phyloP scores from a whole-genome alignment of 345 rosid genomes.

The Arabidopsis arenosa region DNA sequence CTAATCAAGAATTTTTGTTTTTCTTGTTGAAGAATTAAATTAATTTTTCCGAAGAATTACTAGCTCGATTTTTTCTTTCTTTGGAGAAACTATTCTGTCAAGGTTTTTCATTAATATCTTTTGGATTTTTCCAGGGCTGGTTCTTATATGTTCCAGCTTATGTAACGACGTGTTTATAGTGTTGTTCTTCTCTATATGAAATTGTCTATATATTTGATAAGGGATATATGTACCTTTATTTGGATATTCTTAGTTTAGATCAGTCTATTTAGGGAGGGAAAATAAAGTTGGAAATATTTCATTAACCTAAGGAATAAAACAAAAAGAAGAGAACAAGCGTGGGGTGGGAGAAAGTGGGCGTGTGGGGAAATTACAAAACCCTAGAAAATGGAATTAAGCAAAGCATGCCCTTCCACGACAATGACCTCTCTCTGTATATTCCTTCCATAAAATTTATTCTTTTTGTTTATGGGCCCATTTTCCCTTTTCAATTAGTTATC shows the following conservation, averaged over 20 bases:
- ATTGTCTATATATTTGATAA: too few relatives aligned
- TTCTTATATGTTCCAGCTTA: background rate
- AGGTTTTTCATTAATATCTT: too few relatives aligned
- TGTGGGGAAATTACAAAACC: conserved; percentile 37
- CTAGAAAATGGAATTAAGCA: conserved; percentile 43
- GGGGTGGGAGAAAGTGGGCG: conserved; percentile 27
- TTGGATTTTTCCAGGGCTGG: background rate
- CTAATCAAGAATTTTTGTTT: too few relatives aligned
- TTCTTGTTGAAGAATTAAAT: too few relatives aligned
- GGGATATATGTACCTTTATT: background rate
- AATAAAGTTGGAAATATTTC: background rate
- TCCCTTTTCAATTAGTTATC: conserved; percentile 1
- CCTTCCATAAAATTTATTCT: conserved; percentile 9
- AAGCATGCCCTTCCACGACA: conserved; percentile 43
- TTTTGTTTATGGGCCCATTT: conserved; percentile 2
- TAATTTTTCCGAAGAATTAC: too few relatives aligned
- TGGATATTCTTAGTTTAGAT: background rate
- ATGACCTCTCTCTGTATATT: conserved; percentile 36
- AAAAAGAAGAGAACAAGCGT: conserved; percentile 35
- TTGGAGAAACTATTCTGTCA: too few relatives aligned
- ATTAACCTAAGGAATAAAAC: conserved; percentile 22
- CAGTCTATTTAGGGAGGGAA: background rate
- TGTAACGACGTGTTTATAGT: background rate
- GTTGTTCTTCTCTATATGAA: background rate
- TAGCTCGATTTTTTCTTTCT: too few relatives aligned